Evolutionary conservation across 2,329 filamentous ascomycete genomes (phyloP).

Genomic region (Dactylellina sp.): DNA sequence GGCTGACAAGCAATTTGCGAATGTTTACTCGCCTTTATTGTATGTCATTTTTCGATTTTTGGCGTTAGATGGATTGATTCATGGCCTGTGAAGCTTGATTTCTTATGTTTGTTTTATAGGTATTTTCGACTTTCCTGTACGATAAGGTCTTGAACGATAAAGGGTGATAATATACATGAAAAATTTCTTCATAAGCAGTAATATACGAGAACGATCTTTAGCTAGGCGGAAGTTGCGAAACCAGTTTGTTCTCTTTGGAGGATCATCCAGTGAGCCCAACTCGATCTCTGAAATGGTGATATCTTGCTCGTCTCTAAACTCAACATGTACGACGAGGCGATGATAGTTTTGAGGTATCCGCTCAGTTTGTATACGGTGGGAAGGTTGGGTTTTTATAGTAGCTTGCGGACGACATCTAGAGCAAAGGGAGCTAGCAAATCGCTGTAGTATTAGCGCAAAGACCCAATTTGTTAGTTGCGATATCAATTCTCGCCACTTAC

Average conservation of each 20-base stretch:
- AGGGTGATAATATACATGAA: conserved; percentile 41
- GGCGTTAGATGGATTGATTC: conserved; percentile 42
- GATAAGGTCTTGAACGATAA: conserved; percentile 43
- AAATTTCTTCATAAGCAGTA: conserved; percentile 7
- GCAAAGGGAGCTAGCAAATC: conserved; percentile 68
- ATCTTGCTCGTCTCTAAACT: background rate
- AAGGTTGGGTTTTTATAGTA: conserved; percentile 63
- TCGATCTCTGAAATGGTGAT: conserved; percentile 8
- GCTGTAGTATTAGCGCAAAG: conserved; percentile 6
- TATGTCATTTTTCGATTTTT: conserved; percentile 33
- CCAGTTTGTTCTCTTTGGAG: background rate
- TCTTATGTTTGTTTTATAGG: background rate
- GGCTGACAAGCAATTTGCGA: conserved; percentile 11
- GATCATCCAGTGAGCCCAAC: background rate
- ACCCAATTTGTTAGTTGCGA: background rate
- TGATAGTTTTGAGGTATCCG: background rate
- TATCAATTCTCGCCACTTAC: conserved; percentile 67
- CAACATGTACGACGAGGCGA: too few relatives aligned
- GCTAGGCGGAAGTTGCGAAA: background rate
- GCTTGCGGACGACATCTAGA: conserved; percentile 69
- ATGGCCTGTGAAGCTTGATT: conserved; percentile 8
- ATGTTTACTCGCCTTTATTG: conserved; percentile 3
- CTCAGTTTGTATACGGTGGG: background rate
- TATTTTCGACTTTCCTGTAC: conserved; percentile 34
- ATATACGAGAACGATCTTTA: conserved; percentile 22